These are phyloP conservation scores for Eugenia klotzschiana DNA, from an alignment of 441 rosid species.

Conservation along the genomic window DNA sequence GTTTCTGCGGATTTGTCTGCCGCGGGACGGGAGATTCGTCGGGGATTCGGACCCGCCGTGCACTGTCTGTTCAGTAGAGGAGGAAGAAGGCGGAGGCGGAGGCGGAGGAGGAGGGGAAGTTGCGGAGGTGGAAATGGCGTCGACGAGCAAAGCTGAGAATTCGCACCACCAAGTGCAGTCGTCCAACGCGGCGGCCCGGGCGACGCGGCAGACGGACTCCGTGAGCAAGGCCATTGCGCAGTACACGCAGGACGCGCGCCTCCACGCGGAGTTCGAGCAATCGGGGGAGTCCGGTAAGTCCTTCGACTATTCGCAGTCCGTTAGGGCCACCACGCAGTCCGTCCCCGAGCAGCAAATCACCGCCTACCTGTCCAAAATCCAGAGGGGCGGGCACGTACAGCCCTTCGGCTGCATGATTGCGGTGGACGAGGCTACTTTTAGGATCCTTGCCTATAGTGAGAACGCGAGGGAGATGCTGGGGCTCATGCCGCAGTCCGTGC, in stretches of 20 bases:
- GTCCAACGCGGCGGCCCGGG: background rate
- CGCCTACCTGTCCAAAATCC: conserved; percentile 65
- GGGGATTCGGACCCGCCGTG: background rate
- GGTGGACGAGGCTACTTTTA: conserved; percentile 52
- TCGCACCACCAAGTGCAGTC: background rate
- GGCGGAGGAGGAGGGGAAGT: background rate
- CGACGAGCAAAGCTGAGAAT: background rate
- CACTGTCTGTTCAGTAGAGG: too few species aligned
- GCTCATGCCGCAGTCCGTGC: conserved; percentile 62
- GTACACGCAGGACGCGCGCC: conserved; percentile 91
- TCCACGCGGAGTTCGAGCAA: conserved; percentile 82
- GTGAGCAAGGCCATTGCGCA: conserved; percentile 83
- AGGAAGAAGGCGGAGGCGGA: background rate
- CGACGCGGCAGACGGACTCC: conserved; percentile 20
- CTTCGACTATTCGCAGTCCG: conserved; percentile 73
- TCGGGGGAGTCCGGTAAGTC: conserved; percentile 87
- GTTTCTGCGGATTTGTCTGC: background rate
- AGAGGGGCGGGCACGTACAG: conserved; percentile 78
- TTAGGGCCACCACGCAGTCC: conserved; percentile 45
- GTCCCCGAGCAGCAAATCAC: conserved; percentile 77
- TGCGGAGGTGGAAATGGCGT: background rate
- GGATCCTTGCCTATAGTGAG: conserved; percentile 60
- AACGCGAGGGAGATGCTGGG: conserved; percentile 84
- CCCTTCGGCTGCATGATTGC: conserved; percentile 86
- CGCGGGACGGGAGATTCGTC: background rate